Evolutionary conservation across 768 basidiomycete genomes (phyloP).

Genomic region (Leccinum fibrillosum): DNA sequence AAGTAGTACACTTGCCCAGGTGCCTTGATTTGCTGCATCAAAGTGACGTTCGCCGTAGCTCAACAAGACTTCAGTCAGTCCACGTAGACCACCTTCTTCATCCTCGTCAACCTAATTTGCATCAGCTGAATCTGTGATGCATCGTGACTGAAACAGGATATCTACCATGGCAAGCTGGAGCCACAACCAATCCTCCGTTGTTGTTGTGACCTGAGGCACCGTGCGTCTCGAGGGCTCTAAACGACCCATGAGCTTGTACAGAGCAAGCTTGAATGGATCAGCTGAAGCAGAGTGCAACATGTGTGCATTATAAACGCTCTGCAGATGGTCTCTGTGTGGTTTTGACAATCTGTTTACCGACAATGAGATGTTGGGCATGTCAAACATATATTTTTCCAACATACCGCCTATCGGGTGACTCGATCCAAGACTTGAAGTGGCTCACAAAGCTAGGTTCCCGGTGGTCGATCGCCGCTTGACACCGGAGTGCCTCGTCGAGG

Average conservation of each 20-base stretch:
- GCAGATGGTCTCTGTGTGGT: slow-evolving; percentile 75
- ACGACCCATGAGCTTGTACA: slow-evolving; percentile 95
- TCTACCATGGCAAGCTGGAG: slow-evolving; percentile 84
- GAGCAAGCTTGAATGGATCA: slow-evolving; percentile 93
- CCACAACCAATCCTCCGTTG: slow-evolving; percentile 99
- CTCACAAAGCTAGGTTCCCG: slow-evolving; percentile 81
- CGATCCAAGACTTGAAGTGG: slow-evolving; percentile 81
- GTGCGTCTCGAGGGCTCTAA: slow-evolving; percentile 79
- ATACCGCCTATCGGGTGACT: slow-evolving; percentile 75
- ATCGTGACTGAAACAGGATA: not conserved
- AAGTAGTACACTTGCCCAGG: slow-evolving; percentile 81
- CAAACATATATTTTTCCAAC: slow-evolving; percentile 15
- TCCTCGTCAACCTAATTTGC: slow-evolving; percentile 68
- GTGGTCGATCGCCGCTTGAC: slow-evolving; percentile 68
- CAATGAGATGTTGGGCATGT: not conserved
- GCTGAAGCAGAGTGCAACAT: slow-evolving; percentile 85
- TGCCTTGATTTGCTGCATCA: slow-evolving; percentile 60
- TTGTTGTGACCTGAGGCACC: slow-evolving; percentile 80
- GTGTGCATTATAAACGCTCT: slow-evolving; percentile 77
- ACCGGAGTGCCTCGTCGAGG: slow-evolving; percentile 65
- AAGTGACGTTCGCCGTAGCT: slow-evolving; percentile 84
- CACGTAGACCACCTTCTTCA: slow-evolving; percentile 71
- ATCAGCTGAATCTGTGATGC: slow-evolving; percentile 5
- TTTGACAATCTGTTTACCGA: slow-evolving; percentile 54
- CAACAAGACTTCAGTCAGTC: slow-evolving; percentile 69